Percentiles rank a stretch among this genome's conserved stretches.
Conservation (phyloP, 768 basidiomycete species). For the Amanita rimosa region DNA sequence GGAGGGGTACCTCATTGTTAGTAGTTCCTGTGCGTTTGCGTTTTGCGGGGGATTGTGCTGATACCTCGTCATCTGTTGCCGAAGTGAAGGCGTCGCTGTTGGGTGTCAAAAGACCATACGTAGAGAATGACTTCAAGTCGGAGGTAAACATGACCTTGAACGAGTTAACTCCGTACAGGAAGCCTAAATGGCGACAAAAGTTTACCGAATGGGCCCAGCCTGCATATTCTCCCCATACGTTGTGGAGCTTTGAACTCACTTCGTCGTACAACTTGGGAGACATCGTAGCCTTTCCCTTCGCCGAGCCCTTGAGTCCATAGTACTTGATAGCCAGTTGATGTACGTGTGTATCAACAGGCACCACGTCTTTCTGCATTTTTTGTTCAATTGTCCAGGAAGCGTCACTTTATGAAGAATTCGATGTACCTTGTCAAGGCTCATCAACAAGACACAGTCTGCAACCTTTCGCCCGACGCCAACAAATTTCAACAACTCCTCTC, state of each 20-base stretch:
- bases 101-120: slow-evolving; percentile 27
- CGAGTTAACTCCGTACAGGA: neutral
- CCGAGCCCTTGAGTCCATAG: slow-evolving; percentile 49
- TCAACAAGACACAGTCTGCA: slow-evolving; percentile 87
- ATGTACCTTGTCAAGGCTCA: slow-evolving; percentile 82
- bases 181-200: neutral
- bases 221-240: slow-evolving; percentile 74
- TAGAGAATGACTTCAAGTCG: slow-evolving; percentile 57
- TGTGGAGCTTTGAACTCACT: slow-evolving; percentile 46
- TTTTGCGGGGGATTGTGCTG: neutral
- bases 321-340: slow-evolving; percentile 78
- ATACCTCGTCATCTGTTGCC: no score
- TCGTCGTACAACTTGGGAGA: slow-evolving; percentile 69
- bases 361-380: slow-evolving; percentile 55
- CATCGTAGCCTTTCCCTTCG: slow-evolving; percentile 44
- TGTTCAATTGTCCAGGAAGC: neutral
- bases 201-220: slow-evolving; percentile 86
- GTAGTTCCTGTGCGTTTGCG: neutral
- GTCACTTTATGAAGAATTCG: neutral
- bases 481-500: slow-evolving; percentile 69
- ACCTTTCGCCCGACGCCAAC: slow-evolving; percentile 95
- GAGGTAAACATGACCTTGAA: slow-evolving; percentile 63
- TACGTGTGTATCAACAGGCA: slow-evolving; percentile 96
- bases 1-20: neutral
- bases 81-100: neutral